Base-by-base conservation (phyloP, 2,329 filamentous ascomycete genomes). In the Leptographium procerum region DNA sequence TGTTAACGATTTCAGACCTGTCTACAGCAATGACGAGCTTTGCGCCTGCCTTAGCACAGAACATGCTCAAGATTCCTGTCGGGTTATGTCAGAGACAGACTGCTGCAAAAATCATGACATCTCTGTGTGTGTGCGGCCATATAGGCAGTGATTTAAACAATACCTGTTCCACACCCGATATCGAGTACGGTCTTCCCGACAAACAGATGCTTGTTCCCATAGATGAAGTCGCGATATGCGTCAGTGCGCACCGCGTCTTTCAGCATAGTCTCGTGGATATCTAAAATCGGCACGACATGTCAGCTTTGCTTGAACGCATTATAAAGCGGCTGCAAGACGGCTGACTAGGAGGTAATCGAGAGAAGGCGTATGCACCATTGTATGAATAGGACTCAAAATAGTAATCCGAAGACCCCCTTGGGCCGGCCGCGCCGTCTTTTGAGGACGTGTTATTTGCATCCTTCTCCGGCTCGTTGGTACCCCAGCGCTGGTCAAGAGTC, bases 241-340 rank as follows among this genome's bases (percentile, higher is more conserved):
- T 96, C 88, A 13, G 91, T 97, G 56, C 91, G 87, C 47, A 96
- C 80, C 0, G 82, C 78, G 68, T 97, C 91, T 70, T 96, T 95
- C 62, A 97, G 80, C 91, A 97, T 97, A 9, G 88, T 91, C 69
- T 96, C 90, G 70, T 97, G 91, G 58, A 97, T 96, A 59, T 90
- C 89, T 88, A 16, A 4, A 29, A 28, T 26, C 19, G 24, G 4
- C 11, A 13, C 24, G 22, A 14, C n/a, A n/a, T 50, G 14, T 50
- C 6, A 50, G 47, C 47, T 31, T 9, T 8, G n/a, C 26, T 1
- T 19, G 24, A 13, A 16, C 16, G 16, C 4, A 5, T 19, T 6
- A 8, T 16, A 2, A 8, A 14, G 10, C 6, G 11, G 45, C 24
- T 26, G 8, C 47, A 6, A 16, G 16, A 5, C 26, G 8, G 16